Evolutionary conservation across 805 yeast genomes (phyloP), one percentile per base, ranked within the genome.

Genomic region (Wickerhamiella kurtzmanii): DNA sequence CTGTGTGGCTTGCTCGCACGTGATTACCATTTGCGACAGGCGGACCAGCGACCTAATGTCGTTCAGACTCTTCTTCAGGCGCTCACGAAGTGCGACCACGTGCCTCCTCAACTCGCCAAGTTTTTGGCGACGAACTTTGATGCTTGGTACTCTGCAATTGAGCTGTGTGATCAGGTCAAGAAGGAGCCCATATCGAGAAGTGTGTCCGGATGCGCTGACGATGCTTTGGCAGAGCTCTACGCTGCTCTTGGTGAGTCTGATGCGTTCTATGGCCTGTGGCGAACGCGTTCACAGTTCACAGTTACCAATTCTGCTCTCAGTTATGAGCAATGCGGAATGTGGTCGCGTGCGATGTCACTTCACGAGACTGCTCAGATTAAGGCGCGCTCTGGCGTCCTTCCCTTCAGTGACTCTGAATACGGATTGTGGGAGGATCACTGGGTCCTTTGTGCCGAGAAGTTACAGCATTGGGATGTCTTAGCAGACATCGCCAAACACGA

Each of bases 391-490:
- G 96, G 97, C 2, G 94, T 83, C 2, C 67, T 92, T 37, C 98
- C 99, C 0, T 92, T 85, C 60, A 86, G 96, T 22, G 96, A 92
- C 59, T 77, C 94, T 1, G 99, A 92, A 60, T 92, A 92, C 57
- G 79, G 92, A 0, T 69, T 92, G 32, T 92, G 99, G 99, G 98
- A 94, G 65, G 98, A 92, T 60, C 94, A 88, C 58, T 92, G 99
- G 99, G 87, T 92, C 48, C 67, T 84, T 36, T 88, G 98, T 69
- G 95, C 98, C 2, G 96, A 92, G 60, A 89, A 89, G 62, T 69
- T 92, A 37, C 98, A 92, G 60, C 96, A 92, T 54, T 92, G 99
- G 99, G 98, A 92, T 60, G 81, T 92, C 43, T 69, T 92, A 49
- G 89, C 98, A 0, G 99, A 92, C 58, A 70, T 94, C 25, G 96